Evolutionary conservation across 768 basidiomycete species (phyloP).

Genomic region (Xerocomellus amylosporus): DNA sequence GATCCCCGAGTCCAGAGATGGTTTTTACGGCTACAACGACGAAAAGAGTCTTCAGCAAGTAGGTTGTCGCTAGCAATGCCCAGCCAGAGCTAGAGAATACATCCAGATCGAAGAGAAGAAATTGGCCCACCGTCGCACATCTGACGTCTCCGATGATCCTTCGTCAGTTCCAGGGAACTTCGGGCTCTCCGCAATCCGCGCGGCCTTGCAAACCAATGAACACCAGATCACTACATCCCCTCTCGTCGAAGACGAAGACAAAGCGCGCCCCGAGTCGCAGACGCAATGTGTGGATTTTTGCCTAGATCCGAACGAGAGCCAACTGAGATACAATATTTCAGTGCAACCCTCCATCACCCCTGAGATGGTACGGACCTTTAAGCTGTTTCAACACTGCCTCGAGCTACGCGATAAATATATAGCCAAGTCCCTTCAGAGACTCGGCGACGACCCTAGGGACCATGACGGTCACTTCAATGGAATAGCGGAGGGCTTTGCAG

Average conservation of each 20-base stretch:
- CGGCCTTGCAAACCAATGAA: conserved; percentile 25
- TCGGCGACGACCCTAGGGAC: conserved; percentile 94
- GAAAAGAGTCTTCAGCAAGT: conserved; percentile 77
- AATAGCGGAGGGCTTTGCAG: conserved; percentile 57
- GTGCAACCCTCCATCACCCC: conserved; percentile 29
- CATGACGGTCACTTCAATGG: conserved; percentile 78
- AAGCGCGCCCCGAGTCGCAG: conserved; percentile 31
- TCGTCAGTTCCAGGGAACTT: conserved; percentile 40
- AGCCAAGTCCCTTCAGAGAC: conserved; percentile 76
- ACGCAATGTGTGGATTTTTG: conserved; percentile 27
- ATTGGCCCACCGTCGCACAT: conserved; percentile 61
- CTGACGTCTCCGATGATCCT: conserved; percentile 40
- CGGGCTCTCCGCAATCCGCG: conserved; percentile 36
- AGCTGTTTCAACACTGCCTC: conserved; percentile 79
- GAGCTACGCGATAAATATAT: conserved; percentile 97
- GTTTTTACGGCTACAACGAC: conserved; percentile 77
- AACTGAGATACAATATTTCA: conserved; percentile 11
- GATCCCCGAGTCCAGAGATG: conserved; percentile 57
- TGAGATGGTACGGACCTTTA: conserved; percentile 57
- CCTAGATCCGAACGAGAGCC: neutral
- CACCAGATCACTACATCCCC: conserved; percentile 12
- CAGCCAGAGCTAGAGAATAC: neutral
- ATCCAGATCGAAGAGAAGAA: conserved; percentile 71
- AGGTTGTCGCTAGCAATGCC: conserved; percentile 27
- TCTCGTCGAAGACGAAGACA: conserved; percentile 38